Conservation (phyloP, 2,329 filamentous ascomycete species). For the Malbranchea zuffiana region DNA sequence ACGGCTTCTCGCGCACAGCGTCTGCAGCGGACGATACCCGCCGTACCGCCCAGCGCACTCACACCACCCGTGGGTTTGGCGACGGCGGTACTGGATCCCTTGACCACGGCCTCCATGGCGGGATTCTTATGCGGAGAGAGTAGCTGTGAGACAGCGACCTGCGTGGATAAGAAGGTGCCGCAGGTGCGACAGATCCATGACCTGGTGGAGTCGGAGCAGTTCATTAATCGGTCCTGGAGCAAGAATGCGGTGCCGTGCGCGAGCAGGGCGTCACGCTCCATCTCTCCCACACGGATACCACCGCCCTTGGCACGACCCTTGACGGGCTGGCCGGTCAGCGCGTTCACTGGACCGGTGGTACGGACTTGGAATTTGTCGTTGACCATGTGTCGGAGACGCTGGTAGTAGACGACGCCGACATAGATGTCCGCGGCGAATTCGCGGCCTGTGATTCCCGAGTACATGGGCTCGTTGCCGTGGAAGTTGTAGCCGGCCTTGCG, state of each 20-base stretch:
- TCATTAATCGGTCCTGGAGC: constrained; percentile 88
- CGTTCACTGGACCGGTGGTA: constrained; percentile 85
- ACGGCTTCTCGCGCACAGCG: constrained; percentile 59
- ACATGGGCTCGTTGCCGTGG: constrained; percentile 97
- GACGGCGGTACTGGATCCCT: constrained; percentile 25
- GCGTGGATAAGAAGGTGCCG: constrained; percentile 80
- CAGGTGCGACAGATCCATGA: constrained; percentile 84
- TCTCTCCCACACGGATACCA: constrained; percentile 97
- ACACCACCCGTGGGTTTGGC: constrained; percentile 41
- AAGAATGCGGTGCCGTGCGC: constrained; percentile 93
- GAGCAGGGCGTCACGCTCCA: constrained; percentile 92
- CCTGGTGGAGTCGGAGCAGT: constrained; percentile 87
- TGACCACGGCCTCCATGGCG: constrained; percentile 16
- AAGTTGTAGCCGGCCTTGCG: constrained; percentile 95
- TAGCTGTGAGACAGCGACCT: constrained; percentile 38
- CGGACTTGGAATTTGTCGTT: constrained; percentile 99
- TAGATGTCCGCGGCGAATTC: constrained; percentile 94
- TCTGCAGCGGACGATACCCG: constrained; percentile 63
- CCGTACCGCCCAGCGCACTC: constrained; percentile 51
- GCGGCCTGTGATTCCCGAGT: constrained; percentile 90
- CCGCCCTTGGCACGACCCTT: constrained; percentile 93
- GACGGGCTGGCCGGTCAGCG: constrained; percentile 87
- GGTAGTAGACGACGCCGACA: constrained; percentile 95
- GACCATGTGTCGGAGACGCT: constrained; percentile 96
- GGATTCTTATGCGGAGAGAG: constrained; percentile 15